Evolutionary conservation across 2,329 filamentous ascomycete species (phyloP).

Genomic region (Graphium sp.): DNA sequence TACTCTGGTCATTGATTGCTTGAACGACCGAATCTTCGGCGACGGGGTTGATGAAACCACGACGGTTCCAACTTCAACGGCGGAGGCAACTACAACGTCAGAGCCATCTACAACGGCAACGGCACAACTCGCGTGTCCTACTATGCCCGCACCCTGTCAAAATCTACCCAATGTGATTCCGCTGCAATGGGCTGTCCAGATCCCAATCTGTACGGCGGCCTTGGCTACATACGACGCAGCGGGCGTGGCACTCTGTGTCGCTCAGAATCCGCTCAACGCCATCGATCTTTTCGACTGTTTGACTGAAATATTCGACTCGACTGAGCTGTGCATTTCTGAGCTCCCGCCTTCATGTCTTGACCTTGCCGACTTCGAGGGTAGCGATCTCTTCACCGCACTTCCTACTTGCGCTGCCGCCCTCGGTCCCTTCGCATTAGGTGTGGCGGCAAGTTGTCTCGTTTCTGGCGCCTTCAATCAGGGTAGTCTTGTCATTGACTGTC

Average conservation of each 20-base stretch:
- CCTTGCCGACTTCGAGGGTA: conserved; percentile 3
- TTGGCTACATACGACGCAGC: not conserved
- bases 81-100: too few relatives aligned
- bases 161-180: not conserved
- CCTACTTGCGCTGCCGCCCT: conserved; percentile 3
- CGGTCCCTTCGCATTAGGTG: conserved; percentile 1
- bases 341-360: conserved; percentile 3
- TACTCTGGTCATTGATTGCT: too few relatives aligned
- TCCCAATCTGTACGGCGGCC: not conserved
- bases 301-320: not conserved
- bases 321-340: conserved; percentile 3
- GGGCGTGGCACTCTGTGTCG: not conserved
- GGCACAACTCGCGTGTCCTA: too few relatives aligned
- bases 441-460: too few relatives aligned
- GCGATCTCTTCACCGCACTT: conserved; percentile 1
- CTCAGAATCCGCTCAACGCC: not conserved
- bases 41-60: too few relatives aligned
- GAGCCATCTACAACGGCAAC: too few relatives aligned
- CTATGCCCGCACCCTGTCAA: not conserved
- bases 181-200: not conserved
- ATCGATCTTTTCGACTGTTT: conserved; percentile 1
- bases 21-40: too few relatives aligned
- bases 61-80: too few relatives aligned
- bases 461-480: too few relatives aligned
- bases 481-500: too few relatives aligned